A percentile compares a stretch with the other conserved stretches of the same genome.
These are phyloP conservation scores for Fraxinus albicans DNA, from an alignment of 305 asterid species.

Conservation along the genomic window DNA sequence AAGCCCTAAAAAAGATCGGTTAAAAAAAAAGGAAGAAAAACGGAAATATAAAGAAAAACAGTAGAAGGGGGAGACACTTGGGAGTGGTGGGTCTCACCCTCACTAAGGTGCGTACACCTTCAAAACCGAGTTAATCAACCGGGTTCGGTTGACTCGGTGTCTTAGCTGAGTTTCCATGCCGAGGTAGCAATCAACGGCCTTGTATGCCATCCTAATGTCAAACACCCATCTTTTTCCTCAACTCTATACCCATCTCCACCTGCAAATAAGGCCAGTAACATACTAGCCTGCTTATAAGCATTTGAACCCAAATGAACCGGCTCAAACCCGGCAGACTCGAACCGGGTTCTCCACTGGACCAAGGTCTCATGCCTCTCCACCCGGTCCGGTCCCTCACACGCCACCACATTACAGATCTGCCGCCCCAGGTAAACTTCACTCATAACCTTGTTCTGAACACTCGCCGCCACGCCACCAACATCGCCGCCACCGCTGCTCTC, in stretches of 20 bases:
- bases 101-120: constrained; percentile 15
- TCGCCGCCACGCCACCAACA: constrained; percentile 39
- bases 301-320: constrained; percentile 84
- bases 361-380: constrained; percentile 90
- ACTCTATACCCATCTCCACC: constrained; percentile 92
- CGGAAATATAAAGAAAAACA: constrained; percentile 7
- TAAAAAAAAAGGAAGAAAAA: not conserved
- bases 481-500: constrained; percentile 48
- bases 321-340: constrained; percentile 48
- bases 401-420: constrained; percentile 91
- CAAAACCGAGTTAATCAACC: constrained; percentile 25
- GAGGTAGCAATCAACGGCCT: constrained; percentile 89
- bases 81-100: constrained; percentile 45
- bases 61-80: constrained; percentile 20
- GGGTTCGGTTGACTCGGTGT: constrained; percentile 13
- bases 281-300: constrained; percentile 82
- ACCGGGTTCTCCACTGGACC: constrained; percentile 67
- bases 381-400: constrained; percentile 85
- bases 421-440: constrained; percentile 81
- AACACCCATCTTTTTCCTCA: constrained; percentile 79
- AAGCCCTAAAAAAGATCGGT: constrained; percentile 3
- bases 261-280: constrained; percentile 70
- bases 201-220: constrained; percentile 96
- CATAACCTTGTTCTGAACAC: constrained; percentile 76
- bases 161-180: constrained; percentile 67